Conservation (phyloP, 1,284 basidiomycete species). For the Flammula alnicola region DNA sequence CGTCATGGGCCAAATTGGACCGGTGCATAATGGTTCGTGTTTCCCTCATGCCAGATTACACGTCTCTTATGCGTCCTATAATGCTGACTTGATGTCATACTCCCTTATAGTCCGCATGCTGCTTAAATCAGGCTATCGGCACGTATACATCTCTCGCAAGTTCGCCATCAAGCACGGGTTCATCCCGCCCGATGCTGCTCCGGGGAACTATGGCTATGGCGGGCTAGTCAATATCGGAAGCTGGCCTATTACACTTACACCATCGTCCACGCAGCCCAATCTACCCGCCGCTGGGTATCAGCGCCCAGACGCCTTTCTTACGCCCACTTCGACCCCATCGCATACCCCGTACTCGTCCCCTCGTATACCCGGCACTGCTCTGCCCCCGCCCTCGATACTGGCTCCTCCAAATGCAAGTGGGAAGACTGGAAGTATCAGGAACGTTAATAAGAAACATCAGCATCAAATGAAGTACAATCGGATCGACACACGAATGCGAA, state of each 20-base stretch:
- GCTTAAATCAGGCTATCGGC: constrained; percentile 90
- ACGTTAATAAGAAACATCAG: too few species aligned
- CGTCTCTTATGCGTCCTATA: too few species aligned
- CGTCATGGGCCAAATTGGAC: constrained; percentile 89
- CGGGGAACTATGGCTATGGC: constrained; percentile 85
- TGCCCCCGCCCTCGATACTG: constrained; percentile 9
- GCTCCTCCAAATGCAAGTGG: constrained; percentile 10
- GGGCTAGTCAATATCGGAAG: constrained; percentile 83
- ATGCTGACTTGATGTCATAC: too few species aligned
- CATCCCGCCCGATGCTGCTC: constrained; percentile 83
- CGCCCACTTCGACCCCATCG: constrained; percentile 19
- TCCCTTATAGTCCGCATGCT: constrained; percentile 87
- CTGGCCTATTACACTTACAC: constrained; percentile 72
- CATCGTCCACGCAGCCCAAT: constrained; percentile 38
- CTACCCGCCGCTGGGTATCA: constrained; percentile 28
- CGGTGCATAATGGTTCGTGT: constrained; percentile 79
- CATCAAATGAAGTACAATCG: too few species aligned
- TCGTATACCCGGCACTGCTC: constrained; percentile 10
- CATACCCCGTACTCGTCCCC: constrained; percentile 23
- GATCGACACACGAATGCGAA: too few species aligned
- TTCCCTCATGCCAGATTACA: background rate
- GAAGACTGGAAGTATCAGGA: constrained; percentile 15
- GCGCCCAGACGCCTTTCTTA: constrained; percentile 23
- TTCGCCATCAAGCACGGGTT: constrained; percentile 92
- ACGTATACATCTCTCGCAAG: constrained; percentile 94